These are phyloP conservation scores for Globisporangium irregulare DNA, from an alignment of 352 stramenopile genomes.

Conservation along the genomic window DNA sequence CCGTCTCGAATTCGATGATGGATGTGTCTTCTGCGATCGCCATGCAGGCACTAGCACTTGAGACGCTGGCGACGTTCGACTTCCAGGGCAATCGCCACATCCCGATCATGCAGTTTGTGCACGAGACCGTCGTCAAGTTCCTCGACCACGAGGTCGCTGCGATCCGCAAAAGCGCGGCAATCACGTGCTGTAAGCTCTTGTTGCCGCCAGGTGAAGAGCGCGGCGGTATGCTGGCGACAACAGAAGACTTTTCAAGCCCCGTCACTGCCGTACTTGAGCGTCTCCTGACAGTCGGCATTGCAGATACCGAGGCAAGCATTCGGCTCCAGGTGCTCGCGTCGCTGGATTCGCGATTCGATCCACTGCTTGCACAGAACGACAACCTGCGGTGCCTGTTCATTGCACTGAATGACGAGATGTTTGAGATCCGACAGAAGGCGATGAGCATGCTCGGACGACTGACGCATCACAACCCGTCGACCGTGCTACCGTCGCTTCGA, in stretches of 20 bases:
- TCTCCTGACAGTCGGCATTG: conserved; percentile 81
- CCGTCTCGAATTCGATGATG: conserved; percentile 26
- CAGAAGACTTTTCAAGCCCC: conserved; percentile 68
- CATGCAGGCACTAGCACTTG: conserved; percentile 81
- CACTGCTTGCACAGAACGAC: conserved; percentile 74
- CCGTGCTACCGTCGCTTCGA: conserved; percentile 74
- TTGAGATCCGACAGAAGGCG: conserved; percentile 85
- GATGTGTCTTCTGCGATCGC: conserved; percentile 53
- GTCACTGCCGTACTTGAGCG: conserved; percentile 78
- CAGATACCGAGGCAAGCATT: conserved; percentile 84
- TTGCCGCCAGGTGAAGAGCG: conserved; percentile 67
- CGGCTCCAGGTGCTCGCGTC: conserved; percentile 76
- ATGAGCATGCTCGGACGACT: conserved; percentile 86
- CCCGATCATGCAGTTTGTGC: conserved; percentile 86
- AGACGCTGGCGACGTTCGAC: conserved; percentile 85
- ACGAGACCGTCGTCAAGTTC: conserved; percentile 86
- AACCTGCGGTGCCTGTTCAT: conserved; percentile 87
- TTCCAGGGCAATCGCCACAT: conserved; percentile 85
- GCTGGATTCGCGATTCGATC: conserved; percentile 79
- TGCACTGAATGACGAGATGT: conserved; percentile 83
- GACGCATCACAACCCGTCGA: conserved; percentile 83
- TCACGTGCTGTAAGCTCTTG: conserved; percentile 85
- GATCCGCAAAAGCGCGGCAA: conserved; percentile 84
- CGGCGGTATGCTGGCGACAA: conserved; percentile 40
- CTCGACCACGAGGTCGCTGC: conserved; percentile 81